A percentile compares a stretch with the other conserved stretches of the same genome.
These are phyloP conservation scores for Pouteria campechiana DNA, from an alignment of 179 eudicot genomes.

Conservation along the genomic window DNA sequence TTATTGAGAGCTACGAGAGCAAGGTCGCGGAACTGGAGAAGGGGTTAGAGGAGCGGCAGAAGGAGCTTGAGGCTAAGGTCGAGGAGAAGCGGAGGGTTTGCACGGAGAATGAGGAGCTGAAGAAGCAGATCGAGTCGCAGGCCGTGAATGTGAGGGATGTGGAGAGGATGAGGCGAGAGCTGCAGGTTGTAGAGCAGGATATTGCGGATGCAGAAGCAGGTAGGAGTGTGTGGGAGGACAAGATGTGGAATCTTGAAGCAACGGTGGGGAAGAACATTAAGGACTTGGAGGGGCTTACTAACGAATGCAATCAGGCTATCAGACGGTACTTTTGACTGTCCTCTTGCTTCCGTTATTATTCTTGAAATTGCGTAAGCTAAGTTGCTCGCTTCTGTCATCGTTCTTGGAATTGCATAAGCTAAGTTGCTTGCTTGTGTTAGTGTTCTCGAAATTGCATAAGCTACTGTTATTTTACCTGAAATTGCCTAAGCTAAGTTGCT, in stretches of 20 bases:
- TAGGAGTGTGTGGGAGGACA: constrained; percentile 77
- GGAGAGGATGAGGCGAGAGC: constrained; percentile 87
- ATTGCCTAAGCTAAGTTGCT: too few species aligned
- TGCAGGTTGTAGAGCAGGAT: constrained; percentile 72
- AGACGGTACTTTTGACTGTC: constrained; percentile 54
- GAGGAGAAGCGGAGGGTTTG: constrained; percentile 38
- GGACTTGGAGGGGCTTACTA: constrained; percentile 58
- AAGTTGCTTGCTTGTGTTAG: too few species aligned
- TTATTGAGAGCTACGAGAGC: constrained; percentile 28
- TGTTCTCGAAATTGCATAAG: too few species aligned
- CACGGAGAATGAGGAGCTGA: constrained; percentile 77
- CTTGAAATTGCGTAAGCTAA: too few species aligned
- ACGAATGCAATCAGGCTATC: constrained; percentile 75
- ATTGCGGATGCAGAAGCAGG: constrained; percentile 59
- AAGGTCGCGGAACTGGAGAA: constrained; percentile 28
- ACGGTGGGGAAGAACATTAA: constrained; percentile 46
- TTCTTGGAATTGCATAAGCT: too few species aligned
- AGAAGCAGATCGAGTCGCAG: constrained; percentile 56
- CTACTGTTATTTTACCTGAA: too few species aligned
- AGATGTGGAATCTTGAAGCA: constrained; percentile 68
- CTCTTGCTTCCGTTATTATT: too few species aligned
- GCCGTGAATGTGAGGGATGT: constrained; percentile 75
- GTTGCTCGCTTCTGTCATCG: too few species aligned
- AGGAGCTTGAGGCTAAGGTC: constrained; percentile 41
- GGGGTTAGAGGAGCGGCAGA: constrained; percentile 62